A percentile compares a stretch with the other conserved stretches of the same genome.
These are phyloP conservation scores for Halteria grandinella DNA, from an alignment of 73 alveolate species.

Conservation along the genomic window DNA sequence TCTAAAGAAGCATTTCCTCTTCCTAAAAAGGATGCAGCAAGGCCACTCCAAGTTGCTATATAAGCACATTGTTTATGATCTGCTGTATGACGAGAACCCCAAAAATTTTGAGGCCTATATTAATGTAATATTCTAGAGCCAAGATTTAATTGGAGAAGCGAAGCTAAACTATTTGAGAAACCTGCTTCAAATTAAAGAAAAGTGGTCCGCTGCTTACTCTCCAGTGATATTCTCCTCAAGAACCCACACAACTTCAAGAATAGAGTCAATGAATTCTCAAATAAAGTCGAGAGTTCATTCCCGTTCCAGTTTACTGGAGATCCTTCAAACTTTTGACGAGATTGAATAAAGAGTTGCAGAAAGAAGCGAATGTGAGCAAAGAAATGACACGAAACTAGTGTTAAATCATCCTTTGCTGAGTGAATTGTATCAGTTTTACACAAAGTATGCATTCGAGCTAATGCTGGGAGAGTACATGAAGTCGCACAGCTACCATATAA, in stretches of 20 bases:
- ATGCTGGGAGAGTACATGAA: constrained; percentile 43
- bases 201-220: constrained; percentile 61
- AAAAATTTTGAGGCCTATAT: constrained; percentile 13
- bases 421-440: constrained; percentile 31
- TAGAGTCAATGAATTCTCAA: constrained; percentile 59
- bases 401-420: constrained; percentile 56
- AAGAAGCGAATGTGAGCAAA: constrained; percentile 26
- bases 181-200: constrained; percentile 41
- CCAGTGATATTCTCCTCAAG: constrained; percentile 54
- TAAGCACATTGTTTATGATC: constrained; percentile 38
- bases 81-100: constrained; percentile 35
- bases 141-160: constrained; percentile 10
- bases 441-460: constrained; percentile 53
- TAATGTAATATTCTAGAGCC: constrained; percentile 12
- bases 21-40: constrained; percentile 25
- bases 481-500: constrained; percentile 22
- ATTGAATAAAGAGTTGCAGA: constrained; percentile 46
- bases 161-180: constrained; percentile 38
- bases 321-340: constrained; percentile 28
- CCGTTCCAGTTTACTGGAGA: constrained; percentile 43
- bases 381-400: constrained; percentile 9
- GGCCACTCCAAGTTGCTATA: constrained; percentile 48
- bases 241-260: constrained; percentile 60
- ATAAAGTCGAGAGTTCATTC: constrained; percentile 46
- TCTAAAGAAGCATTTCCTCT: constrained; percentile 55